Evolutionary conservation across 768 basidiomycete genomes (phyloP).

Genomic region (Cystobasidium ongulense): DNA sequence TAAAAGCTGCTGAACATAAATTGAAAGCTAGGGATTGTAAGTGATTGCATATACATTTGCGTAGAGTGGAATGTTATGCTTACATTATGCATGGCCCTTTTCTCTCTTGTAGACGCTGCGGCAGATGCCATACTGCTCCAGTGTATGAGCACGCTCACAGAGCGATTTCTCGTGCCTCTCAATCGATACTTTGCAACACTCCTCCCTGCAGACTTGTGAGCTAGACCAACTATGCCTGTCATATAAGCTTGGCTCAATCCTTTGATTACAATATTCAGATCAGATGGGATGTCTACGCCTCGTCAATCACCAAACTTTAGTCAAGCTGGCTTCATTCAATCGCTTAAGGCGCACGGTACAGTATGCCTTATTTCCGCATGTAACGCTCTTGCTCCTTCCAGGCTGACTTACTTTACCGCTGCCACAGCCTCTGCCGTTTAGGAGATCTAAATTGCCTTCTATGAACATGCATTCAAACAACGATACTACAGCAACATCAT

Average conservation of each 20-base stretch:
- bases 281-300: conserved; percentile 16
- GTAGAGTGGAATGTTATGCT: neutral
- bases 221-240: neutral
- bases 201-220: conserved; percentile 51
- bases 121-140: conserved; percentile 53
- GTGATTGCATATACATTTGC: neutral
- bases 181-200: conserved; percentile 83
- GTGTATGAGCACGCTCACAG: conserved; percentile 41
- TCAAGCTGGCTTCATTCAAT: conserved; percentile 15
- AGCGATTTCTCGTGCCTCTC: conserved; percentile 75
- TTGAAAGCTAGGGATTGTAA: conserved; percentile 36
- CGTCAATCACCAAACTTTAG: neutral
- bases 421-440: conserved; percentile 30
- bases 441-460: conserved; percentile 21
- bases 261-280: neutral
- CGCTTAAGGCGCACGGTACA: conserved; percentile 26
- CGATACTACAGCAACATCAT: neutral
- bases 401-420: too few relatives aligned
- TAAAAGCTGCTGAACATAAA: conserved; percentile 18
- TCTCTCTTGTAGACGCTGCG: conserved; percentile 42
- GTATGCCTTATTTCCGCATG: neutral
- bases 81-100: neutral
- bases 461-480: conserved; percentile 19
- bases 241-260: neutral
- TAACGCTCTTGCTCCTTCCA: neutral